These are phyloP conservation scores for Sugiyamaella castrensis DNA, from an alignment of 1,139 yeast species.

Conservation along the genomic window DNA sequence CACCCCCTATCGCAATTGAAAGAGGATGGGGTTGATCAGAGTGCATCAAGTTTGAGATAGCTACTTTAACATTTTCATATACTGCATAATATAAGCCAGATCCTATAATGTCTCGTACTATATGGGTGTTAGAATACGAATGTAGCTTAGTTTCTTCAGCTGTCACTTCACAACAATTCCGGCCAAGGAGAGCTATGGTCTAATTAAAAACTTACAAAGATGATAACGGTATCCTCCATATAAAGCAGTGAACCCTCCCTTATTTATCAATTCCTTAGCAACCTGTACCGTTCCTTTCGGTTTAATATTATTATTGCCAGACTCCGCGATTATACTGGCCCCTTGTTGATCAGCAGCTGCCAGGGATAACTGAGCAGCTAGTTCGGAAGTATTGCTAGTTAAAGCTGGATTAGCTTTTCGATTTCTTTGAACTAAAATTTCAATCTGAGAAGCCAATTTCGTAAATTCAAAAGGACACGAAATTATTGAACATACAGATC, in stretches of 20 bases:
- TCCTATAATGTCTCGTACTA: constrained; percentile 60
- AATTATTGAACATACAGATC: constrained; percentile 59
- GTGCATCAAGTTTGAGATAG: constrained; percentile 29
- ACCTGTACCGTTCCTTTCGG: constrained; percentile 49
- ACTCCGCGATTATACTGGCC: background rate
- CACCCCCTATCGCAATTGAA: constrained; percentile 67
- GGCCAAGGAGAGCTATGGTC: no score
- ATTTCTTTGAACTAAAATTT: constrained; percentile 42
- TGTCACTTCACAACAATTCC: no score
- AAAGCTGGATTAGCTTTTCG: constrained; percentile 5
- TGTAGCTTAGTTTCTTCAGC: no score
- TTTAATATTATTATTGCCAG: constrained; percentile 22
- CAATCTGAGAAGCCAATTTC: constrained; percentile 74
- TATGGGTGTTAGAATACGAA: constrained; percentile 3
- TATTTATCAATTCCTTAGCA: constrained; percentile 49
- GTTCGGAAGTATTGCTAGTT: constrained; percentile 1
- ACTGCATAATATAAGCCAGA: constrained; percentile 72
- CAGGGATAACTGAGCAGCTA: background rate
- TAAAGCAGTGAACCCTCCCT: constrained; percentile 60
- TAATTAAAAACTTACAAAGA: constrained; percentile 39
- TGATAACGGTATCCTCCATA: constrained; percentile 75
- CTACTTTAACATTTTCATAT: constrained; percentile 63
- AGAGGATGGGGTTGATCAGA: constrained; percentile 39
- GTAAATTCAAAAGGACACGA: constrained; percentile 88
- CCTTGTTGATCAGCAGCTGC: constrained; percentile 9